phyloP scores from a whole-genome alignment of 805 yeast genomes.

The Candida odintsovae region DNA sequence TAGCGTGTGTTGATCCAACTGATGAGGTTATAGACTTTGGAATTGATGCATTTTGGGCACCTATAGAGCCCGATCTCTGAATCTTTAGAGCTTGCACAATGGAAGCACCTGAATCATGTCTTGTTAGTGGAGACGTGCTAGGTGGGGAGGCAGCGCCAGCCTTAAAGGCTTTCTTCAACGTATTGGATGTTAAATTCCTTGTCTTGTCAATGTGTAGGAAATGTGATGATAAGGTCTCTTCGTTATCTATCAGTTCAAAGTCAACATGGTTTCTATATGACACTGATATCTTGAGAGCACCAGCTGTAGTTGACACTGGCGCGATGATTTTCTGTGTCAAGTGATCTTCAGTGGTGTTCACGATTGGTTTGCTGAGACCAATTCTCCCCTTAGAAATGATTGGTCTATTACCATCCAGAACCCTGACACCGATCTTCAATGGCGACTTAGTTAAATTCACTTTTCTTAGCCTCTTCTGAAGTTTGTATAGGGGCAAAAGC shows the following conservation, averaged over 20 bases:
- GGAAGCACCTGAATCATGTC: conserved; percentile 40
- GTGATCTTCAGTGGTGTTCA: conserved; percentile 38
- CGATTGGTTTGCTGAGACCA: conserved; percentile 69
- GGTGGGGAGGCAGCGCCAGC: conserved; percentile 31
- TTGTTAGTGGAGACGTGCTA: conserved; percentile 25
- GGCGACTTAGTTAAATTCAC: conserved; percentile 32
- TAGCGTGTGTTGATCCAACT: conserved; percentile 15
- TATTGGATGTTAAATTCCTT: conserved; percentile 11
- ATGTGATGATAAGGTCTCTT: conserved; percentile 54
- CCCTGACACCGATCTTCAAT: conserved; percentile 49
- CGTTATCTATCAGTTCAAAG: conserved; percentile 64
- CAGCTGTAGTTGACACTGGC: conserved; percentile 71
- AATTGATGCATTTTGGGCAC: conserved; percentile 18
- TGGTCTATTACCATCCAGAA: conserved; percentile 73
- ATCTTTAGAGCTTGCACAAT: conserved; percentile 33
- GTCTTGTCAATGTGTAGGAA: conserved; percentile 42
- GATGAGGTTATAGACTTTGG: conserved; percentile 25
- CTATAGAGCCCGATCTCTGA: conserved; percentile 32
- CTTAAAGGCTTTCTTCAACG: conserved; percentile 25
- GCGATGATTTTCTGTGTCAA: conserved; percentile 56
- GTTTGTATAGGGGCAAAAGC: conserved; percentile 65
- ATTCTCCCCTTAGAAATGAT: conserved; percentile 78
- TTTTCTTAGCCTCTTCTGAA: conserved; percentile 40
- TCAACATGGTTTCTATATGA: conserved; percentile 70
- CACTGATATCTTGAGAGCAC: conserved; percentile 67